These are phyloP conservation scores for Leptographium flavum DNA, from an alignment of 2,329 filamentous ascomycete genomes.

Conservation along the genomic window DNA sequence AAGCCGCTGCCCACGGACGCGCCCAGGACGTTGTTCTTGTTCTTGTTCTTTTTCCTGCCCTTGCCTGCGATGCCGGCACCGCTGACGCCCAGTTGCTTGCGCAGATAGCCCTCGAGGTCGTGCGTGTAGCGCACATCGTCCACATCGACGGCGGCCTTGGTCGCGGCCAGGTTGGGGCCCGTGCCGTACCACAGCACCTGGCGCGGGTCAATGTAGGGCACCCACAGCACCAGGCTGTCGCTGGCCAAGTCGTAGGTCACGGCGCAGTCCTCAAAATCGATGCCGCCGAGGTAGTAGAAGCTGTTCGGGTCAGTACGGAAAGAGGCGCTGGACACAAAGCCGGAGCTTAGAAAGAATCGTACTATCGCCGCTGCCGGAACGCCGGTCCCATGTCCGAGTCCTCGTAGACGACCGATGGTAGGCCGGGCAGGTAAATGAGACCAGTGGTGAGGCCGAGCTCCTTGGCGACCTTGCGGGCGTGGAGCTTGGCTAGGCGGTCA, in stretches of 20 bases:
- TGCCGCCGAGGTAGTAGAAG: constrained; percentile 45
- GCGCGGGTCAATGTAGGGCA: constrained; percentile 51
- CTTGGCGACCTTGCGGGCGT: constrained; percentile 40
- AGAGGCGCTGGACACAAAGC: background rate
- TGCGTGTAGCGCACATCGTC: constrained; percentile 51
- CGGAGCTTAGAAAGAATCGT: constrained; percentile 14
- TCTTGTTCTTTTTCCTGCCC: too few species aligned
- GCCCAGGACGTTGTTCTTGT: background rate
- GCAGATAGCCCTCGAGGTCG: constrained; percentile 34
- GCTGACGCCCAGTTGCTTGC: constrained; percentile 22
- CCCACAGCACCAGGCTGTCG: constrained; percentile 57
- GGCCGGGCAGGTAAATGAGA: constrained; percentile 41
- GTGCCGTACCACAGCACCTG: constrained; percentile 50
- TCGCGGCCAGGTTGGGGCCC: constrained; percentile 45
- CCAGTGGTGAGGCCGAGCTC: constrained; percentile 34
- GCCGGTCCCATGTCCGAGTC: constrained; percentile 42
- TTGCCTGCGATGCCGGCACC: background rate
- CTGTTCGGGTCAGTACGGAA: constrained; percentile 17
- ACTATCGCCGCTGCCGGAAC: constrained; percentile 47
- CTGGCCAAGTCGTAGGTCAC: constrained; percentile 42
- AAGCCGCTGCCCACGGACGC: constrained; percentile 5
- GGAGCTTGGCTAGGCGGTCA: constrained; percentile 31
- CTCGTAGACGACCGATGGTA: constrained; percentile 35
- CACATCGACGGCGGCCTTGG: constrained; percentile 48
- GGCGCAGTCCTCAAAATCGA: constrained; percentile 37